phyloP scores from a whole-genome alignment of 2,329 filamentous ascomycete genomes.

The Hortaea werneckii region DNA sequence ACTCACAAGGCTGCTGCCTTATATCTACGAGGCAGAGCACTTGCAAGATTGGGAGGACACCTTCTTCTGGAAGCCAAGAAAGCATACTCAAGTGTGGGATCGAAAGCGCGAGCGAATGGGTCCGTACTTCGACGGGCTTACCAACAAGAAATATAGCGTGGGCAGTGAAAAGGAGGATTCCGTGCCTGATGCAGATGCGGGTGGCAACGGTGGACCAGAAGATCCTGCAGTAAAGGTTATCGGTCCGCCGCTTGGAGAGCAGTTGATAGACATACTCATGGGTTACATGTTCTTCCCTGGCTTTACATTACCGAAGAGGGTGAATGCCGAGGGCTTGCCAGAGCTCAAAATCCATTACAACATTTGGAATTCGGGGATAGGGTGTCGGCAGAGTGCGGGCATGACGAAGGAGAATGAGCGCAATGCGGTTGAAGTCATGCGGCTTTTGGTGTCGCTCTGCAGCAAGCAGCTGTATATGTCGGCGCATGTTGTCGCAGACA shows the following conservation, averaged over 20 bases:
- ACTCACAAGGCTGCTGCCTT: constrained; percentile 80
- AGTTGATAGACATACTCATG: constrained; percentile 79
- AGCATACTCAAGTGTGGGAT: constrained; percentile 19
- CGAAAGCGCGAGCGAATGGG: constrained; percentile 14
- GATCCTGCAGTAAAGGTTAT: constrained; percentile 47
- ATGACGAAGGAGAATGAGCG: constrained; percentile 88
- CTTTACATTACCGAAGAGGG: constrained; percentile 60
- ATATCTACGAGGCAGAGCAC: constrained; percentile 79
- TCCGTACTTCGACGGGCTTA: constrained; percentile 26
- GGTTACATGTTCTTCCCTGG: constrained; percentile 87
- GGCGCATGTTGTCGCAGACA: constrained; percentile 66
- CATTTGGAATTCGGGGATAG: constrained; percentile 97
- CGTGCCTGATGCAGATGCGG: neutral
- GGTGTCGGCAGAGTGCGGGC: constrained; percentile 79
- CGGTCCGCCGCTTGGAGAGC: constrained; percentile 78
- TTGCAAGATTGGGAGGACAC: constrained; percentile 77
- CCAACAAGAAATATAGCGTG: constrained; percentile 12
- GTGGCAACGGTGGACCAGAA: constrained; percentile 19
- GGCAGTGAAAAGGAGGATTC: constrained; percentile 39
- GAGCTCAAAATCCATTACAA: constrained; percentile 63
- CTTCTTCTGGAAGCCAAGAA: constrained; percentile 67
- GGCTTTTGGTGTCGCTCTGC: constrained; percentile 73
- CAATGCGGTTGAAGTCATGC: constrained; percentile 82
- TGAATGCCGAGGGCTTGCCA: constrained; percentile 15
- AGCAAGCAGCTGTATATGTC: constrained; percentile 93